These are phyloP conservation scores for Porcisia deanei DNA, from an alignment of 208 protist genomes.

Conservation along the genomic window DNA sequence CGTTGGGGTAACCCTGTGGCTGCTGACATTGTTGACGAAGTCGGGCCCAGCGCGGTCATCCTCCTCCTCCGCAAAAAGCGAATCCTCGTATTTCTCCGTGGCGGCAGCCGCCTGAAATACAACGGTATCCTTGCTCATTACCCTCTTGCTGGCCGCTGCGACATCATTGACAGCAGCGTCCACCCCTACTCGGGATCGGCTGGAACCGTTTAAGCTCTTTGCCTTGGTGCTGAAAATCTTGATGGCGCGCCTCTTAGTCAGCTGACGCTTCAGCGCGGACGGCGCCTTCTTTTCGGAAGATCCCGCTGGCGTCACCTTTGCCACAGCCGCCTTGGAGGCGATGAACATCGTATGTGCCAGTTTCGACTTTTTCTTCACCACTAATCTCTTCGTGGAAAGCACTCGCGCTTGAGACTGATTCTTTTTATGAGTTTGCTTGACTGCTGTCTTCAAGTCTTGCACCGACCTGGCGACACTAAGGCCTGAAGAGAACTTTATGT, in stretches of 20 bases:
- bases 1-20: not conserved
- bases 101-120: not conserved
- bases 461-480: not conserved
- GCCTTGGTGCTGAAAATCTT: not conserved
- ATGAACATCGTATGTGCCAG: not conserved
- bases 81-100: not conserved
- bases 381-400: not conserved
- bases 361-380: not conserved
- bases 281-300: not conserved
- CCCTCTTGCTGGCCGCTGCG: not conserved
- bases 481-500: not conserved
- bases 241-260: not conserved
- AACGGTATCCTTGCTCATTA: not conserved
- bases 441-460: slow-evolving; percentile 7
- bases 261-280: not conserved
- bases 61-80: not conserved
- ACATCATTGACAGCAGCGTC: not conserved
- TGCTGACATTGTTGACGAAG: not conserved
- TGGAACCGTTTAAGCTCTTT: not conserved
- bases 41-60: not conserved
- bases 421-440: not conserved
- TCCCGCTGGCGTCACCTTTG: not conserved
- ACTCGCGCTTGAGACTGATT: not conserved
- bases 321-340: not conserved
- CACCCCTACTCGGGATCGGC: not conserved